Evolutionary conservation across 2,329 filamentous ascomycete genomes (phyloP), one percentile per base, ranked within the genome.

Genomic region (Fusarium burgessii): DNA sequence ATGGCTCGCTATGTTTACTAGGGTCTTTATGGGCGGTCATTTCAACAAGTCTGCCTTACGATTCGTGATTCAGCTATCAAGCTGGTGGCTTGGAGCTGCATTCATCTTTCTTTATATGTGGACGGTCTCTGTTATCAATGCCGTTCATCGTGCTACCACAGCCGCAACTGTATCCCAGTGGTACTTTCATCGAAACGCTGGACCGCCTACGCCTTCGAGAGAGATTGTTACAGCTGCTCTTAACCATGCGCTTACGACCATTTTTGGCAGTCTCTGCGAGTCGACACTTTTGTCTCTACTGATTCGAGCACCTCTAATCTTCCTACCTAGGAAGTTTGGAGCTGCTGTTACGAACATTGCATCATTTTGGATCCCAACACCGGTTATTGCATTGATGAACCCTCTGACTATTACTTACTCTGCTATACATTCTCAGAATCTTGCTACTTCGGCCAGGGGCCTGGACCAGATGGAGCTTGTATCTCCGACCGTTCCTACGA

Each of bases 141-240:
- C 94, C 20, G 88, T 98, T 25, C 95, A 99, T 80, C 91, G 96
- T 63, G 91, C 93, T 25, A 96, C 95, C 18, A 97, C 95, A 17
- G 95, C 94, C 27, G 96, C 96, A 14, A 97, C 95, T 1, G 95
- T 98, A 27, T 97, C 94, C 42, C 96, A 99, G 81, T 99, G 96
- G 96, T 99, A 99, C 82, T 99, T 98, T 81, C 95, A 98, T 81
- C 93, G 96, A 69, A 92, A 97, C 75, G 90, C 91, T 7, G 88
- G 91, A 14, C 94, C 95, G 8, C 86, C 91, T 12, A 91, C 94
- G 5, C 90, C 93, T 1, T 95, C 94, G 2, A 86, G 88, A 61
- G 91, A 95, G 59, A 92, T 98, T 50, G 94, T 98, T 29, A 86
- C 89, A 67, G 95, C 95, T 10, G 95, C 95, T 17, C 84, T 97